phyloP scores from a whole-genome alignment of 2,329 filamentous ascomycete genomes.

The Xenoacremonium recifei region DNA sequence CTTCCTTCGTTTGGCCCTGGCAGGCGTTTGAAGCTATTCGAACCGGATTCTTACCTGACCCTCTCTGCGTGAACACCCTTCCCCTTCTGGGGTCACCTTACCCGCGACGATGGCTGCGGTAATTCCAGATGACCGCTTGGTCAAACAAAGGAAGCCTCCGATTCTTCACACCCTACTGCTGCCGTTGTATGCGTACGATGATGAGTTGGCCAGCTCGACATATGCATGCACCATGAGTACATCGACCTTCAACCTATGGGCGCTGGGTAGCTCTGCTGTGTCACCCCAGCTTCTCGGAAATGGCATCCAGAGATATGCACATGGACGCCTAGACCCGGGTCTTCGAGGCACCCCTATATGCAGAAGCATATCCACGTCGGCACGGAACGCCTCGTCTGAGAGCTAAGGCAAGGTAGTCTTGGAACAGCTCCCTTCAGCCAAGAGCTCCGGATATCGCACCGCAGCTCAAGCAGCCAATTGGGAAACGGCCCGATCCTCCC shows the following conservation, averaged over 20 bases:
- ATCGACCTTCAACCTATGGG: constrained; percentile 8
- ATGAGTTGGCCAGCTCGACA: not conserved
- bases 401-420: no score
- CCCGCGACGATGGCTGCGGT: constrained; percentile 14
- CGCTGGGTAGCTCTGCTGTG: constrained; percentile 9
- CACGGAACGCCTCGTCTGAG: constrained; percentile 13
- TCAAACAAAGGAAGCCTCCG: no score
- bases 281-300: constrained; percentile 7
- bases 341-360: constrained; percentile 1
- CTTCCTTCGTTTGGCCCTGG: constrained; percentile 17
- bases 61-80: constrained; percentile 1
- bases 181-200: no score
- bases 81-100: constrained; percentile 1
- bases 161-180: no score
- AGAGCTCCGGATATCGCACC: constrained; percentile 13
- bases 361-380: constrained; percentile 10
- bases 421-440: constrained; percentile 10
- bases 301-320: not conserved
- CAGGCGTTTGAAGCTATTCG: constrained; percentile 10
- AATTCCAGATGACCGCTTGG: no score
- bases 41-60: constrained; percentile 1
- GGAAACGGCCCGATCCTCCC: constrained; percentile 7
- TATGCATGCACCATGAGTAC: not conserved
- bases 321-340: no score
- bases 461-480: constrained; percentile 16